Evolutionary conservation across 371 early-diverging fungal species (phyloP), one percentile per base, ranked within the genome.

Genomic region (Mucor circinelloides): DNA sequence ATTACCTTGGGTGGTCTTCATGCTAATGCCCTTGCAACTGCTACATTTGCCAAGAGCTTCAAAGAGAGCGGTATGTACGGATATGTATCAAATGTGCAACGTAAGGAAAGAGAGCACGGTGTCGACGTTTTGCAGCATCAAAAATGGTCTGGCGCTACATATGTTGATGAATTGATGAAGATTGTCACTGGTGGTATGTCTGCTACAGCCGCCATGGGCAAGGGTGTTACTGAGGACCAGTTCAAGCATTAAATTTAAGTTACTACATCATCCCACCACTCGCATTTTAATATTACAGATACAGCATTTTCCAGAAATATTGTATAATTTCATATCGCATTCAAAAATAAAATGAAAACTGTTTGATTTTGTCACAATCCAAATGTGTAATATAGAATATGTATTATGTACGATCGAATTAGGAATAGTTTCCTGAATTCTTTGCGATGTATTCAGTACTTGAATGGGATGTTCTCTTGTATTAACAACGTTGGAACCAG

Each of bases 111-210:
- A 58, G 84, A 83, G 56, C 79, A 93, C 76, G 89, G 89, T 57
- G 97, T 99, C 48, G 99, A 99, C 83, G 96, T 95, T 31, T 85
- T 99, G 40, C 87, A 93, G 28, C 99, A 99, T 78, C 98, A 99
- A 79, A 97, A 93, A 78, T 99, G 99, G 99, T 95, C 96, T n/a
- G 99, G 99, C 66, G 98, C 99, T 50, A 88, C 91, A 83, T 97
- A 95, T 86, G 89, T 91, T 64, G 99, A 99, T 79, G 88, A 91
- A 68, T 78, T 96, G 58, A 95, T 98, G 85, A 92, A 93, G 79
- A 89, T 93, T 38, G 97, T 95, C 68, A 89, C 91, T 19, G 97
- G 97, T 68, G 99, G 98, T 81, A 93, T 97, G 48, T 89, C 95
- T 15, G 89, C 96, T 40, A 97, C 98, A n/a, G 93, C 97, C 19